phyloP scores from a whole-genome alignment of 2,329 filamentous ascomycete genomes.

The Coniella lustricola region DNA sequence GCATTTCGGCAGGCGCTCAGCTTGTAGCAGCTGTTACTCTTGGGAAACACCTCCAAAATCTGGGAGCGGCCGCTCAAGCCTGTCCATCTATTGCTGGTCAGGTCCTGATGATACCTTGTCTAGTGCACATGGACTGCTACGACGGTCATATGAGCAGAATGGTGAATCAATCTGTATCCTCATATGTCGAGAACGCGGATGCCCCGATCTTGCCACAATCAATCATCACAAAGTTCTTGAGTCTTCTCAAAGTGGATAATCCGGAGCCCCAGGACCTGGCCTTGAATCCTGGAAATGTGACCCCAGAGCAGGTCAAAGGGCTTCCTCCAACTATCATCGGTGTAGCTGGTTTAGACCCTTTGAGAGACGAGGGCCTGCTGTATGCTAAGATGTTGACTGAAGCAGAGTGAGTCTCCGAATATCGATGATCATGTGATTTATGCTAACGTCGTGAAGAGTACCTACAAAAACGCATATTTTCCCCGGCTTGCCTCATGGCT shows the following conservation, averaged over 20 bases:
- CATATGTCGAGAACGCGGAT: constrained; percentile 35
- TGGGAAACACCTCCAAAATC: constrained; percentile 28
- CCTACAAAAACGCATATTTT: constrained; percentile 42
- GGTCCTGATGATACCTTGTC: constrained; percentile 41
- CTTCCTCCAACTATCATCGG: constrained; percentile 38
- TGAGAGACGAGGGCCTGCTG: constrained; percentile 43
- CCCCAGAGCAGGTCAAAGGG: constrained; percentile 28
- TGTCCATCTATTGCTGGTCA: constrained; percentile 38
- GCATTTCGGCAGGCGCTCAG: constrained; percentile 35
- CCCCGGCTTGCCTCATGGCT: constrained; percentile 46
- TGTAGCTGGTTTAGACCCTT: constrained; percentile 38
- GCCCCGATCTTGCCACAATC: constrained; percentile 42
- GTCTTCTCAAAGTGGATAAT: constrained; percentile 22
- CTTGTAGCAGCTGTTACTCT: constrained; percentile 26
- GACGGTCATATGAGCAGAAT: constrained; percentile 29
- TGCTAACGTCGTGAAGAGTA: constrained; percentile 27
- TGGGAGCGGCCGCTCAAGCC: constrained; percentile 16
- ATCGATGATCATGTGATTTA: background rate
- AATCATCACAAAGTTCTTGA: constrained; percentile 26
- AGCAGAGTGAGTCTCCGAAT: constrained; percentile 32
- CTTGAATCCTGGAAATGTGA: constrained; percentile 32
- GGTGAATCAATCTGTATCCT: constrained; percentile 33
- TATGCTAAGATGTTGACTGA: constrained; percentile 37
- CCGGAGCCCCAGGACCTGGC: constrained; percentile 26
- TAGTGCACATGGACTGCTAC: constrained; percentile 28